Conservation (phyloP, 1,284 basidiomycete species). For the Ceratobasidium sp. region DNA sequence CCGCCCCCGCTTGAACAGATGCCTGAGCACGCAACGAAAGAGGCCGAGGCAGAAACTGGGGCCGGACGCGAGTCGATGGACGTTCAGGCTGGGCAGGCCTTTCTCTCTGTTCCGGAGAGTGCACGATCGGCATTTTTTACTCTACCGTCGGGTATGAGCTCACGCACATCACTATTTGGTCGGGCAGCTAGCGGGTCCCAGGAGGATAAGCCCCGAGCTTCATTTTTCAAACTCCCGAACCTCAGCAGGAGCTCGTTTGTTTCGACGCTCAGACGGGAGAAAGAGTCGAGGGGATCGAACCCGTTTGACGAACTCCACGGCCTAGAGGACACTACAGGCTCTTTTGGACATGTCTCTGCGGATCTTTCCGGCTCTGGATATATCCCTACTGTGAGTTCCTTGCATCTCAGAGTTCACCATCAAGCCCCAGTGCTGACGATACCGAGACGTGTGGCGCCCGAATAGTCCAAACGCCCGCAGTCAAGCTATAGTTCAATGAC, state of each 20-base stretch:
- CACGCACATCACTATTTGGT: constrained; percentile 26
- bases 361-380: background rate
- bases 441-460: background rate
- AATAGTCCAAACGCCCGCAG: constrained; percentile 24
- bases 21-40: constrained; percentile 2
- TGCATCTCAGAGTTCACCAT: too few relatives aligned
- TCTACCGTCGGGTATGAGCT: constrained; percentile 13
- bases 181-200: constrained; percentile 8
- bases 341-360: background rate
- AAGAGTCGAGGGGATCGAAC: background rate
- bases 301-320: background rate
- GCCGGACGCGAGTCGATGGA: constrained; percentile 6
- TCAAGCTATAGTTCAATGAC: constrained; percentile 22
- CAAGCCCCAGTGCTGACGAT: background rate
- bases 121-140: constrained; percentile 31
- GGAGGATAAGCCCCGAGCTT: constrained; percentile 21
- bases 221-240: constrained; percentile 36
- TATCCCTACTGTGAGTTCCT: constrained; percentile 21
- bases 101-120: constrained; percentile 21
- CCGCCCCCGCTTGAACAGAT: constrained; percentile 32
- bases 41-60: background rate
- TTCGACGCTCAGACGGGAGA: constrained; percentile 34
- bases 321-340: background rate
- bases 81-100: background rate
- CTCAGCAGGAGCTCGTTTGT: constrained; percentile 34